Evolutionary conservation across 1,284 basidiomycete genomes (phyloP).

Genomic region (Microbotryomycetes sp.): DNA sequence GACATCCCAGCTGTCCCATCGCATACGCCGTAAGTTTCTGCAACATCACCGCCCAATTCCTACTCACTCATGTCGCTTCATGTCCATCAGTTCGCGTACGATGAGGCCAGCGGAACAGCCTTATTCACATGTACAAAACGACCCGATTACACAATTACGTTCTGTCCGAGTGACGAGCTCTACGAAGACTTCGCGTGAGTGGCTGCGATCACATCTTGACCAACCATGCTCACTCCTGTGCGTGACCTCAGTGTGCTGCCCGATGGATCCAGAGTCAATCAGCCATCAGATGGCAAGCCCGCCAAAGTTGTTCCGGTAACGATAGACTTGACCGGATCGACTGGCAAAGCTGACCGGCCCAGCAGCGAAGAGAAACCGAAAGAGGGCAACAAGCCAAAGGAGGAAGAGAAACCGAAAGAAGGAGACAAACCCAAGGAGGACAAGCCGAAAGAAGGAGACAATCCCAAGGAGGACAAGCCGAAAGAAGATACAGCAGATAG

Average conservation of each 20-base stretch:
- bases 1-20: conserved; percentile 4
- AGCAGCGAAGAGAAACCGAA: background rate
- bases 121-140: conserved; percentile 10
- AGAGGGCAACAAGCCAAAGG: background rate
- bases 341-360: too few relatives aligned
- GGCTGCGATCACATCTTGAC: background rate
- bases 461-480: background rate
- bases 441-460: background rate
- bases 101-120: conserved; percentile 4
- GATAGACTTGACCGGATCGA: background rate
- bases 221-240: too few relatives aligned
- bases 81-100: conserved; percentile 14
- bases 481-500: background rate
- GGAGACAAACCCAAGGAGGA: background rate
- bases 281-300: background rate
- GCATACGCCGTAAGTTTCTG: conserved; percentile 7
- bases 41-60: too few relatives aligned
- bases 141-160: conserved; percentile 11
- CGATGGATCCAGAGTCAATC: background rate
- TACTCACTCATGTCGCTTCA: too few relatives aligned
- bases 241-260: background rate
- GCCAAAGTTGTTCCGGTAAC: background rate
- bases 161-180: background rate
- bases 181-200: conserved; percentile 2
- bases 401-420: background rate